Conservation (phyloP, 768 basidiomycete species). For the Clitopilus hobsonii region DNA sequence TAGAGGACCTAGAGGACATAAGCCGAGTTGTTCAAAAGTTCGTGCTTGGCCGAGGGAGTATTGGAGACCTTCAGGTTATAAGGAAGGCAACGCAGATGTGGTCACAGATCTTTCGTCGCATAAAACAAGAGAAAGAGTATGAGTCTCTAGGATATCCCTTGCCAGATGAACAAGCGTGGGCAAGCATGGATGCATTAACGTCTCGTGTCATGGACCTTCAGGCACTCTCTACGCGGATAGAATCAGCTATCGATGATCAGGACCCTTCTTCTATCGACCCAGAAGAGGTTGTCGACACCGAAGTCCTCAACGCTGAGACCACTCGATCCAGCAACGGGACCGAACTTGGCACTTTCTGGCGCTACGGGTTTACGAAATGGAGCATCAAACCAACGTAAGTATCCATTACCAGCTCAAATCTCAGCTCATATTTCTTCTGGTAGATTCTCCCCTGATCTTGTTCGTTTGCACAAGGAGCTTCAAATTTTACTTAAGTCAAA, state of each 20-base stretch:
- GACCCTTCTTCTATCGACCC: conserved; percentile 13
- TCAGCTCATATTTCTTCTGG: too few species aligned
- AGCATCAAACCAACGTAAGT: conserved; percentile 63
- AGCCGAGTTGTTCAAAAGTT: conserved; percentile 77
- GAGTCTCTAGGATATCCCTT: conserved; percentile 32
- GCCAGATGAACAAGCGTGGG: conserved; percentile 43
- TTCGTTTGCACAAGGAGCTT: conserved; percentile 43
- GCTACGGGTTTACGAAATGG: conserved; percentile 40
- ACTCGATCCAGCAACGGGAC: not conserved
- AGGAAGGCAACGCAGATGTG: conserved; percentile 59
- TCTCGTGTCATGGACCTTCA: conserved; percentile 46
- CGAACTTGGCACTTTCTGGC: conserved; percentile 13
- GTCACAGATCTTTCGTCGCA: conserved; percentile 43
- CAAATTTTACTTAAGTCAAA: conserved; percentile 38
- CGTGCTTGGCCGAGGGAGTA: conserved; percentile 60
- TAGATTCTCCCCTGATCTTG: conserved; percentile 61
- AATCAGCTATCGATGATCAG: conserved; percentile 34
- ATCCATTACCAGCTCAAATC: not conserved
- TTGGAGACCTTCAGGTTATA: conserved; percentile 62
- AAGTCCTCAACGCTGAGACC: conserved; percentile 2
- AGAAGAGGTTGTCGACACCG: conserved; percentile 16
- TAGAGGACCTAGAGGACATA: conserved; percentile 63
- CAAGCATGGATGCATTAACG: conserved; percentile 47
- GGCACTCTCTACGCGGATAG: conserved; percentile 53
- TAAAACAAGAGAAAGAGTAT: conserved; percentile 53